Base-by-base conservation (phyloP, 2,329 filamentous ascomycete species). In the Pleurostoma richardsiae region DNA sequence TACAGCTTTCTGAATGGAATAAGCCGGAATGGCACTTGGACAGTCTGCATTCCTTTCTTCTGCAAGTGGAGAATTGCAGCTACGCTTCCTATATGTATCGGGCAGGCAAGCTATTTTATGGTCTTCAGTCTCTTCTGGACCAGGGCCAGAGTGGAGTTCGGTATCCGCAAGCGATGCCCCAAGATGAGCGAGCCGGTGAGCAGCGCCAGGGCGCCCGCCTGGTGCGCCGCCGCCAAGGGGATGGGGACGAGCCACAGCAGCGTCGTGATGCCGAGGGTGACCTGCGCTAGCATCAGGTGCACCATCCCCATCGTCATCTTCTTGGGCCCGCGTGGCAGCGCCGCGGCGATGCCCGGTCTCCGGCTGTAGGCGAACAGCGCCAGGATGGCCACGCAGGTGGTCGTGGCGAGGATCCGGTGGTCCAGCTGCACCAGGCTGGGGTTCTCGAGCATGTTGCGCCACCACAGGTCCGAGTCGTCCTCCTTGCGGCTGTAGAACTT, bases 381-480 rank as follows among this genome's bases (percentile, higher is more conserved):
- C 54, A 95, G 72, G 51, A 97, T 82, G 52, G 86, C 79, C 45
- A 82, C 86, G 66, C 96, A 95, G 1, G 92, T 96, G 11, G 89
- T 90, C 41, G 85, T 89, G 49, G 94, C 95, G 33, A 97, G 77
- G 56, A 95, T 88, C 40, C 95, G 86, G 73, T 99, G 94, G 69
- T 99, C 89, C 40, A 99, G 81, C 71, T 99, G 95, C 3, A 97
- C 95, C 29, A 95, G 81, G 11, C 88, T 91, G 4, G 94, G 95
- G 71, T 99, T 99, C 74, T 97, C 94, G 31, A 97, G 84, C 77
- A 95, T 87, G 70, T 99, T 99, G 60, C 94, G 85, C 94, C 94
- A 99, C 83, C 87, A 90, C 19, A 97, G 74, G 60, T 99, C 95
- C 10, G 83, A 85, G 39, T 79, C 74, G 63, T 96, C 90, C 39